These are phyloP conservation scores for Macrophomina pseudophaseolina DNA, from an alignment of 2,329 filamentous ascomycete genomes.

Conservation along the genomic window DNA sequence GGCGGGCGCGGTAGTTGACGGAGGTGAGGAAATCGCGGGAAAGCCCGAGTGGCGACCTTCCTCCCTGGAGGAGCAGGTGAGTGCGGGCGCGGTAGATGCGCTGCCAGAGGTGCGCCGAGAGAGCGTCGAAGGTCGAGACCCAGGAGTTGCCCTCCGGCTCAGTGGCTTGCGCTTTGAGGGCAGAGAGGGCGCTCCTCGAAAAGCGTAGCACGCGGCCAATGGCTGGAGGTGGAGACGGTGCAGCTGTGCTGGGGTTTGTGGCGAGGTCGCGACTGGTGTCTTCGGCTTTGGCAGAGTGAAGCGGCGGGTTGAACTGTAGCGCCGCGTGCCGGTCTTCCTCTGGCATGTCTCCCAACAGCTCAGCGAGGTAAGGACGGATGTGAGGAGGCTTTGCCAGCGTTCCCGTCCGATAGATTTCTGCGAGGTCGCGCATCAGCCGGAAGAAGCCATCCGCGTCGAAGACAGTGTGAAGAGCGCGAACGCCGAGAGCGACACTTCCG, in stretches of 20 bases:
- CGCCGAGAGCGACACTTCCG: background rate
- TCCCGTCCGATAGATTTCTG: background rate
- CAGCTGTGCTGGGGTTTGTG: background rate
- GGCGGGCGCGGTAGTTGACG: slow-evolving; percentile 4
- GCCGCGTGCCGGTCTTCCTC: background rate
- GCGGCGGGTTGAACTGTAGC: background rate
- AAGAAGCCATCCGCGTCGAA: slow-evolving; percentile 7
- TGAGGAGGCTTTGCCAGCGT: background rate
- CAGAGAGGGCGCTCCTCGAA: background rate
- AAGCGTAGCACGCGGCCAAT: background rate
- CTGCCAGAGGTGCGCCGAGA: slow-evolving; percentile 12
- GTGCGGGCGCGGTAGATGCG: background rate
- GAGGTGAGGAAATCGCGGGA: slow-evolving; percentile 1
- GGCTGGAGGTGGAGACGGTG: background rate
- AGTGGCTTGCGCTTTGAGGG: background rate
- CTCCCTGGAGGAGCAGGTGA: background rate
- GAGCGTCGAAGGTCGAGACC: slow-evolving; percentile 18
- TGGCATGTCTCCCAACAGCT: background rate
- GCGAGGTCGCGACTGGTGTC: background rate
- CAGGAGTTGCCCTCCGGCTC: background rate
- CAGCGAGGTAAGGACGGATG: background rate
- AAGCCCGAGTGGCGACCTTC: background rate
- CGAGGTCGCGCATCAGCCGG: slow-evolving; percentile 7
- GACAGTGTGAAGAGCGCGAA: background rate
- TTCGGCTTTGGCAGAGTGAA: background rate